These are phyloP conservation scores for Acrocalymma vagum DNA, from an alignment of 2,329 filamentous ascomycete genomes.

Conservation along the genomic window DNA sequence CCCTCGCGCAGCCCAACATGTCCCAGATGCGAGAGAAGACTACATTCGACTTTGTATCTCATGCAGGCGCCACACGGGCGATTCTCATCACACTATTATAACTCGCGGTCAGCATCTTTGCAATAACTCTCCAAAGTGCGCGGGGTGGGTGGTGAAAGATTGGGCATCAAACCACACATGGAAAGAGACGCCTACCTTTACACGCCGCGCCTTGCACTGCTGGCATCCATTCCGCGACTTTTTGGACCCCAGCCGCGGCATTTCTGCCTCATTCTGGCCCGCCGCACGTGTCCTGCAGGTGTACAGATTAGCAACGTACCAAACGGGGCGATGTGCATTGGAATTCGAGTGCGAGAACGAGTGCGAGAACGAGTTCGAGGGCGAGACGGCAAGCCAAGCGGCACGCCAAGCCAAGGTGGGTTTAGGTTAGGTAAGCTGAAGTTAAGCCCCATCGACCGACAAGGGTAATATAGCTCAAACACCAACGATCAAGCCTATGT, in stretches of 20 bases:
- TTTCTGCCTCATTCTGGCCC: background rate
- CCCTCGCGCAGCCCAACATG: conserved; percentile 2
- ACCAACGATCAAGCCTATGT: no score
- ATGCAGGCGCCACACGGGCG: conserved; percentile 36
- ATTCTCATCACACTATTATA: conserved; percentile 37
- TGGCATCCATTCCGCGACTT: conserved; percentile 34
- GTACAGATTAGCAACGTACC: conserved; percentile 1
- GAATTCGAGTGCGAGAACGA: conserved; percentile 28
- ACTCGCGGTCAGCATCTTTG: no score
- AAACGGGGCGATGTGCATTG: background rate
- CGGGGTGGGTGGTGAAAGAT: no score
- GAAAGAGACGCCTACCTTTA: conserved; percentile 27
- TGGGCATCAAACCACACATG: no score
- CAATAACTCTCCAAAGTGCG: conserved; percentile 11
- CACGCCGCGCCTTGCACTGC: conserved; percentile 36
- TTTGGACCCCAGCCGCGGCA: conserved; percentile 32
- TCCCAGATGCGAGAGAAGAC: no score
- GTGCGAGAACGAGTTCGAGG: no score
- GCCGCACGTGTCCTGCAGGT: background rate
- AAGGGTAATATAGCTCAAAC: no score
- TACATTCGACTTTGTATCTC: conserved; percentile 38
- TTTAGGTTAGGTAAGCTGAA: no score
- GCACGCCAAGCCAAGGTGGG: no score
- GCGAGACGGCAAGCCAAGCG: no score
- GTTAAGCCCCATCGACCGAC: no score